phyloP scores from a whole-genome alignment of 768 basidiomycete genomes.

The Tylopilus subfusipes region DNA sequence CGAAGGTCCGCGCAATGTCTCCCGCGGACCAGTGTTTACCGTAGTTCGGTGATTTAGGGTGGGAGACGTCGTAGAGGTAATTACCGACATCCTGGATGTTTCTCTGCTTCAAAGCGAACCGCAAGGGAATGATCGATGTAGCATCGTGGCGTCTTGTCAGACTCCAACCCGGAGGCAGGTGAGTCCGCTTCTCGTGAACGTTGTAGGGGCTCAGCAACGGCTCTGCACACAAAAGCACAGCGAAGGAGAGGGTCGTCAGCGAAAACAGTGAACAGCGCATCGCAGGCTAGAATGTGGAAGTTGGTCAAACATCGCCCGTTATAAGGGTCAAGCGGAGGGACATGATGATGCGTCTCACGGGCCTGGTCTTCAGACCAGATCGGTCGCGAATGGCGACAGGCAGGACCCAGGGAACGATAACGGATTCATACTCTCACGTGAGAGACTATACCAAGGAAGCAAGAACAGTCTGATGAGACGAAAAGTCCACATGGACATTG shows the following conservation, averaged over 20 bases:
- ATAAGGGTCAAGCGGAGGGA: neutral
- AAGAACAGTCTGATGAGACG: neutral
- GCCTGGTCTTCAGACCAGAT: neutral
- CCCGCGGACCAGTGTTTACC: constrained; percentile 31
- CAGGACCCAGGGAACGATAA: neutral
- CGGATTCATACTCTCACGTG: neutral
- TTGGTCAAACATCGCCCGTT: neutral
- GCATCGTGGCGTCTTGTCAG: constrained; percentile 35
- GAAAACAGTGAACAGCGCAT: constrained; percentile 12
- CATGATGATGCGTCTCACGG: neutral
- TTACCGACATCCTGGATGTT: constrained; percentile 27
- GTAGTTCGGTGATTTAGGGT: constrained; percentile 34
- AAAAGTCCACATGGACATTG: neutral
- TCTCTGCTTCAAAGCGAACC: constrained; percentile 32
- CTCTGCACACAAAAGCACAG: constrained; percentile 13
- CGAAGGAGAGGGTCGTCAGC: constrained; percentile 13
- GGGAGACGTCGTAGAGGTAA: constrained; percentile 29
- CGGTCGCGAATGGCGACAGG: neutral
- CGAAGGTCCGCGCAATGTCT: constrained; percentile 22
- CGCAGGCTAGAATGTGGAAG: neutral
- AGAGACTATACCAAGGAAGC: neutral
- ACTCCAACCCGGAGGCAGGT: constrained; percentile 36
- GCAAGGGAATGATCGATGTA: constrained; percentile 27
- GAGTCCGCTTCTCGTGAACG: constrained; percentile 41
- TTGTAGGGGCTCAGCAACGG: constrained; percentile 20